These are phyloP conservation scores for Cordyceps tenuipes DNA, from an alignment of 2,329 filamentous ascomycete genomes.

Conservation along the genomic window DNA sequence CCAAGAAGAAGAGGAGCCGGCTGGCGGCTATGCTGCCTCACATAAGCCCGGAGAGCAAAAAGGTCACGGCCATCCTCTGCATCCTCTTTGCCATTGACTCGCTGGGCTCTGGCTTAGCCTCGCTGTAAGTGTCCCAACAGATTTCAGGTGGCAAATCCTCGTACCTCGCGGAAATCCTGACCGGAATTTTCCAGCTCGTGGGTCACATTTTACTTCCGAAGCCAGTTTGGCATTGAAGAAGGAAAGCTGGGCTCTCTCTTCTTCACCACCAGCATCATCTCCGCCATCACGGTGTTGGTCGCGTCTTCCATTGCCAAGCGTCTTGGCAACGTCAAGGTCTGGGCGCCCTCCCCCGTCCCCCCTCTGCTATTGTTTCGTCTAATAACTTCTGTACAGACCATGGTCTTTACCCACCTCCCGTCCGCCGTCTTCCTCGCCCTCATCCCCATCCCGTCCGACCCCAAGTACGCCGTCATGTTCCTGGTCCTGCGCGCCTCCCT, in stretches of 20 bases:
- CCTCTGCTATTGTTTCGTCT: background rate
- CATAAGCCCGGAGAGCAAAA: conserved; percentile 47
- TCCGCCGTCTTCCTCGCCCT: conserved; percentile 57
- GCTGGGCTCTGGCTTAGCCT: conserved; percentile 62
- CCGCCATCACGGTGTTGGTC: conserved; percentile 42
- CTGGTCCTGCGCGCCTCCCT: conserved; percentile 54
- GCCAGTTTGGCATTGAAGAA: conserved; percentile 38
- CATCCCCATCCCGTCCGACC: conserved; percentile 47
- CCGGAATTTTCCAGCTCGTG: conserved; percentile 34
- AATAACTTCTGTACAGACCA: conserved; percentile 36
- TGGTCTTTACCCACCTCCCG: conserved; percentile 68
- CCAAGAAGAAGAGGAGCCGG: conserved; percentile 10
- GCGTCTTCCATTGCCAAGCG: conserved; percentile 47
- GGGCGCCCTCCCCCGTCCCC: conserved; percentile 18
- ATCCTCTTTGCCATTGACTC: conserved; percentile 61
- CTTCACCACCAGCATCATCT: conserved; percentile 43
- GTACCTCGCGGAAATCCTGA: background rate
- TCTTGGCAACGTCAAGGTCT: conserved; percentile 55
- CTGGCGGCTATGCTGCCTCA: conserved; percentile 37
- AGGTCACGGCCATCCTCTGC: conserved; percentile 52
- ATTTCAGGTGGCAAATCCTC: too few species aligned
- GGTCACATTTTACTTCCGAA: conserved; percentile 50
- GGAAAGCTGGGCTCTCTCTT: conserved; percentile 46
- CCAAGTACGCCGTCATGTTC: conserved; percentile 48
- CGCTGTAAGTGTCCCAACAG: conserved; percentile 39